Conservation (phyloP, 495 filamentous ascomycete genomes). For the Lasiosphaeria hispida region DNA sequence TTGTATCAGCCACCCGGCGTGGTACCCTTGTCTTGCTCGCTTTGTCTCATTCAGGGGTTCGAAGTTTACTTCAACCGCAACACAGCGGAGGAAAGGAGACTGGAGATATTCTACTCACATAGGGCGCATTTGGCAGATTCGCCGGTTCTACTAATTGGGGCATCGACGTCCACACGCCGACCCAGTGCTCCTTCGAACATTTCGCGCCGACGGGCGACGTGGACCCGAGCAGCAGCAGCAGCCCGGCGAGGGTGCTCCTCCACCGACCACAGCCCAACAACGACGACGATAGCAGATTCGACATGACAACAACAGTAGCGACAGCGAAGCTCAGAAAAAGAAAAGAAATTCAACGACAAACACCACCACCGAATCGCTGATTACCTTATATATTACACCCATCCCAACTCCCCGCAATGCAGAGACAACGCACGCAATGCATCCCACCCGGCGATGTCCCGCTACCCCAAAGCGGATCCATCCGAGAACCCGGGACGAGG, state of each 20-base stretch:
- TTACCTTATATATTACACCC: no score
- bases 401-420: no score
- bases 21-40: background rate
- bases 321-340: background rate
- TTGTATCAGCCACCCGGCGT: background rate
- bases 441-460: no score
- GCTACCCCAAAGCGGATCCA: no score
- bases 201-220: constrained; percentile 12
- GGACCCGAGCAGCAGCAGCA: constrained; percentile 17
- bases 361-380: no score
- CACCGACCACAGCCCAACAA: background rate
- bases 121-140: constrained; percentile 54
- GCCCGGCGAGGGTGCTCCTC: constrained; percentile 17
- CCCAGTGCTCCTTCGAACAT: constrained; percentile 44
- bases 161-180: constrained; percentile 58
- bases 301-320: background rate
- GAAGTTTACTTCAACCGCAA: background rate
- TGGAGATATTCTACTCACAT: constrained; percentile 38
- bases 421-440: no score
- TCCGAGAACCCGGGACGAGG: no score
- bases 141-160: constrained; percentile 55
- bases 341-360: no score
- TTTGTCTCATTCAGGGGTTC: background rate
- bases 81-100: background rate
- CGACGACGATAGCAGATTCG: background rate